Percentiles rank a stretch among this genome's conserved stretches.
phyloP scores from a whole-genome alignment of 164 flowering plant species.

The Vitis rupestris region DNA sequence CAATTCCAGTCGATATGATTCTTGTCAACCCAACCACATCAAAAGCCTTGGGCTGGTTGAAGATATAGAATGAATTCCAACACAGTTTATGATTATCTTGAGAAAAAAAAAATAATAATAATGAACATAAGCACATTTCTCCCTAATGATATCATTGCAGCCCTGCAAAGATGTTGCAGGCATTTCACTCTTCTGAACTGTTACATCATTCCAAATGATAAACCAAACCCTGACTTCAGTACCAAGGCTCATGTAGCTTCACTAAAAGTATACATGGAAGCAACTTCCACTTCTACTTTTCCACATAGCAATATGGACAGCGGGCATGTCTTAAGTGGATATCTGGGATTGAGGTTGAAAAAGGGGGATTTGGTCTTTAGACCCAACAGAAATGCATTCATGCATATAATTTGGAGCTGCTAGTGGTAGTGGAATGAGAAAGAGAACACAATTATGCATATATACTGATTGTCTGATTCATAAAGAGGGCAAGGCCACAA shows the following conservation, averaged over 20 bases:
- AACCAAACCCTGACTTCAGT: background rate
- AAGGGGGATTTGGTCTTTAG: background rate
- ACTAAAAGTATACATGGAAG: too few species aligned
- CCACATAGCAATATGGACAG: background rate
- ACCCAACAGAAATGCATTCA: background rate
- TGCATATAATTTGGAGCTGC: slow-evolving; percentile 1
- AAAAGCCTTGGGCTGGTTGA: too few species aligned
- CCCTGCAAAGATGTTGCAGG: background rate
- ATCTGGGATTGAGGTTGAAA: background rate
- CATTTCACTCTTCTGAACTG: background rate
- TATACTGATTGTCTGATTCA: slow-evolving; percentile 1
- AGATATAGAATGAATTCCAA: too few species aligned
- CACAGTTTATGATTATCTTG: too few species aligned
- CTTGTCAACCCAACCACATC: too few species aligned
- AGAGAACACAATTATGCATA: background rate
- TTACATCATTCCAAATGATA: background rate
- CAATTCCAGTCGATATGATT: too few species aligned
- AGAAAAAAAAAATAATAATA: background rate
- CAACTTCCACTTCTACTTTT: too few species aligned
- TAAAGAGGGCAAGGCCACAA: slow-evolving; percentile 2
- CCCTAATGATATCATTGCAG: background rate
- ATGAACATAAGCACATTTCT: background rate
- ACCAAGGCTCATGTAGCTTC: background rate
- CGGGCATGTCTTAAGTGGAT: background rate
- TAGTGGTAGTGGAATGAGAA: slow-evolving; percentile 3